Evolutionary conservation across 116 monocot genomes (phyloP), one percentile per base, ranked within the genome.

Genomic region (Trichopus zeylanicus): DNA sequence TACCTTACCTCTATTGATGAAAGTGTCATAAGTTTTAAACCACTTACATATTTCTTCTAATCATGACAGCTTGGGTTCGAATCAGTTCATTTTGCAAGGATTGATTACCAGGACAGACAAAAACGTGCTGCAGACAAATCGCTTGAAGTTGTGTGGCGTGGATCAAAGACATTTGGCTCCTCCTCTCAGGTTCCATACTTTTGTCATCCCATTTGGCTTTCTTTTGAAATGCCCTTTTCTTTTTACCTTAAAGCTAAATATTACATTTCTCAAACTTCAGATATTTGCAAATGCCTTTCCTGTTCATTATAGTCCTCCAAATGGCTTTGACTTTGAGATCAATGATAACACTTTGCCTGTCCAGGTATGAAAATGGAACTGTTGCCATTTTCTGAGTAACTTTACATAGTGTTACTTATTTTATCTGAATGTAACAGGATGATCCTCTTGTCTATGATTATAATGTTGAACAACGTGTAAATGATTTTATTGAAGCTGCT

Each of bases 61-160:
- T 18, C n/a, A 22, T 51, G 64, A 59, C 39, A 82, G 89, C 78
- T 89, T 73, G 89, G 89, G 51, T 89, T 89, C 59, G 78, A 89
- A 66, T 81, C 89, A 27, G 37, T 89, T 53, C 70, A 81, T 69
- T 90, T 90, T 74, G 81, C 89, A 47, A 84, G 89, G 61, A 85
- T 90, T 65, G 89, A 90, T 76, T 90, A 90, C 38, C 89, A 90
- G 51, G 89, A 90, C 30, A 81, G 85, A 38, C 29, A 31, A 53
- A 79, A 81, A 39, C 75, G 85, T 33, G 60, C 61, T 57, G 57
- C 21, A 20, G 79, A 85, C 33, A 90, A 85, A 79, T 71, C 85
- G 67, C 85, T 90, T 61, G 85, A 90, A 77, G 89, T 85, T 73
- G 68, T 82, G 51, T 90, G 89, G 89, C 78, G 51, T 56, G 89